phyloP scores from a whole-genome alignment of 192 early-diverging fungal genomes.

The Dissophora globulifera region DNA sequence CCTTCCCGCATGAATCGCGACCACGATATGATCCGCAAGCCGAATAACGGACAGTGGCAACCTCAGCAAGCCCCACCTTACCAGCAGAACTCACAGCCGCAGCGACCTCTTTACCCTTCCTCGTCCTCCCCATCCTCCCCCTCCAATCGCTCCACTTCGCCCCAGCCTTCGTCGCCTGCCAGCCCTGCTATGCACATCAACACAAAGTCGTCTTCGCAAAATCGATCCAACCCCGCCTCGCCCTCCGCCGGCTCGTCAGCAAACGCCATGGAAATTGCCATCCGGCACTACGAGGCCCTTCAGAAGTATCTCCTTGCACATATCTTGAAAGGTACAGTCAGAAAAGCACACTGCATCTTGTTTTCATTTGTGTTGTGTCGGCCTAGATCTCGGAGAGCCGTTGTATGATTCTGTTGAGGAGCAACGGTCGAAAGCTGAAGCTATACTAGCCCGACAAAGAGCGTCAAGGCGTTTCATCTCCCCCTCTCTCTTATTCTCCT shows the following conservation, averaged over 20 bases:
- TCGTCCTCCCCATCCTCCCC: conserved; percentile 12
- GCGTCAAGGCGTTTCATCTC: no score
- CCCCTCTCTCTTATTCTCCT: conserved; percentile 9
- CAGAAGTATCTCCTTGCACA: conserved; percentile 60
- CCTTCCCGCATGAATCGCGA: conserved; percentile 6
- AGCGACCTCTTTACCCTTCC: conserved; percentile 35
- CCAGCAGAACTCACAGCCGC: conserved; percentile 10
- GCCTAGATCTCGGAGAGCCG: no score
- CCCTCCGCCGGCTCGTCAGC: conserved; percentile 20
- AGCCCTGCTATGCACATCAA: conserved; percentile 45
- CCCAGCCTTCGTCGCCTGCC: conserved; percentile 35
- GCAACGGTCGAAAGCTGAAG: no score
- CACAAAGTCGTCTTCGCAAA: conserved; percentile 17
- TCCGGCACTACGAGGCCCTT: conserved; percentile 64
- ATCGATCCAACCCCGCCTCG: conserved; percentile 40
- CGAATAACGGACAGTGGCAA: conserved; percentile 38
- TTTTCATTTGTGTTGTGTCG: neutral
- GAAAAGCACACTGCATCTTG: neutral
- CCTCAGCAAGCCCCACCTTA: conserved; percentile 17
- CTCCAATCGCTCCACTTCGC: conserved; percentile 32
- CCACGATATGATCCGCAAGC: conserved; percentile 7
- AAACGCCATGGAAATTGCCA: conserved; percentile 57
- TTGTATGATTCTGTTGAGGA: no score
- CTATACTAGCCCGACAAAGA: no score
- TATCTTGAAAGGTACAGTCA: conserved; percentile 56